phyloP scores from a whole-genome alignment of 441 rosid species.

The Melastoma candidum region DNA sequence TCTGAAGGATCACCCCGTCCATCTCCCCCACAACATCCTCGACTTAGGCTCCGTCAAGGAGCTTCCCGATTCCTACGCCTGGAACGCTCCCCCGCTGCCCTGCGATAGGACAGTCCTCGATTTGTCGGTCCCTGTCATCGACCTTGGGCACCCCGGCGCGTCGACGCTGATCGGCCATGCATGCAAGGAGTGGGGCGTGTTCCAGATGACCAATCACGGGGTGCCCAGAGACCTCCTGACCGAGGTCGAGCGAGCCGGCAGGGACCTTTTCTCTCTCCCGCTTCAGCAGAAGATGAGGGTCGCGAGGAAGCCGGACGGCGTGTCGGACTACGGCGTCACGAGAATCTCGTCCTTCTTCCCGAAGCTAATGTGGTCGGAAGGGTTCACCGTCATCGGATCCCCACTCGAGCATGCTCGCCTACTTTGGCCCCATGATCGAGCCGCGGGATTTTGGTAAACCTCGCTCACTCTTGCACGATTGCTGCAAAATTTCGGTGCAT shows the following conservation, averaged over 20 bases:
- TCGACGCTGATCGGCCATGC: slow-evolving; percentile 21
- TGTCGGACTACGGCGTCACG: slow-evolving; percentile 35
- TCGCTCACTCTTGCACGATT: not conserved
- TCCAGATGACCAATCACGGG: slow-evolving; percentile 36
- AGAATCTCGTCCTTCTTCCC: slow-evolving; percentile 38
- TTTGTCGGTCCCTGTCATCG: slow-evolving; percentile 24
- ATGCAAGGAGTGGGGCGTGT: slow-evolving; percentile 39
- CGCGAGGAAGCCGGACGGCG: slow-evolving; percentile 25
- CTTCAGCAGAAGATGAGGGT: slow-evolving; percentile 24
- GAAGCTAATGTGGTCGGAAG: slow-evolving; percentile 45
- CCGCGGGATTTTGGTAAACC: slow-evolving; percentile 28
- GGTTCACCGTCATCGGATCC: slow-evolving; percentile 43
- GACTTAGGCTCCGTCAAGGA: slow-evolving; percentile 21
- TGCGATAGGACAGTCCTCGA: not conserved
- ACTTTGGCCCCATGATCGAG: slow-evolving; percentile 37
- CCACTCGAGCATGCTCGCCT: slow-evolving; percentile 32
- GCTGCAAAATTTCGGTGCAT: too few species aligned
- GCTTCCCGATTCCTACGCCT: slow-evolving; percentile 35
- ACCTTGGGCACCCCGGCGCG: slow-evolving; percentile 18
- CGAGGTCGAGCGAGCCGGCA: slow-evolving; percentile 22
- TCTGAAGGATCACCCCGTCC: slow-evolving; percentile 13
- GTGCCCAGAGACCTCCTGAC: slow-evolving; percentile 28
- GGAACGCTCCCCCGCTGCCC: slow-evolving; percentile 11
- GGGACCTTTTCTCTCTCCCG: slow-evolving; percentile 31
- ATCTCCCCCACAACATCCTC: slow-evolving; percentile 17